These are phyloP conservation scores for Vigna radiata DNA, from an alignment of 306 rosid genomes.

Conservation along the genomic window DNA sequence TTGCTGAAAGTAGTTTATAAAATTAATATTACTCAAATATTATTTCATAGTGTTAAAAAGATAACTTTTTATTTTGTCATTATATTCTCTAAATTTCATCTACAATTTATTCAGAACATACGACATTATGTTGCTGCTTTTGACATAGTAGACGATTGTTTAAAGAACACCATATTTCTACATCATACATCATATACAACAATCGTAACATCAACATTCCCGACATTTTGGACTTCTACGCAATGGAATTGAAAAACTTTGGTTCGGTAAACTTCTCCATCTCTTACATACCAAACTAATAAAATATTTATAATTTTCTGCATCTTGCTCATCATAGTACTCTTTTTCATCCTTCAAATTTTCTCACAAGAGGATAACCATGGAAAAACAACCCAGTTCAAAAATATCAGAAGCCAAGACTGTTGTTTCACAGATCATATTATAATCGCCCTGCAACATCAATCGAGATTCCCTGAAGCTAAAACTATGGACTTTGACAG, in stretches of 20 bases:
- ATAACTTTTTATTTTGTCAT: too few species aligned
- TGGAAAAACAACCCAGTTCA: conserved; percentile 29
- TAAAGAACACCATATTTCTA: too few species aligned
- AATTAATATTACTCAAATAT: too few species aligned
- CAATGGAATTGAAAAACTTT: background rate
- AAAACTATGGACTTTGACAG: conserved; percentile 42
- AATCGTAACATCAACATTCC: background rate
- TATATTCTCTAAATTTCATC: too few species aligned
- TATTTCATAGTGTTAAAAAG: too few species aligned
- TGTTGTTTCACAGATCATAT: conserved; percentile 50
- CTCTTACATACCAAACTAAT: background rate
- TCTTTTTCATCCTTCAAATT: background rate
- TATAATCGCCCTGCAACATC: conserved; percentile 42
- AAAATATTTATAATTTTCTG: background rate
- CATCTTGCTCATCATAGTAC: background rate
- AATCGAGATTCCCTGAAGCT: conserved; percentile 31
- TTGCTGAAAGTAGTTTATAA: too few species aligned
- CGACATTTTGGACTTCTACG: background rate
- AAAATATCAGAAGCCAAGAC: conserved; percentile 43
- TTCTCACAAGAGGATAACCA: background rate
- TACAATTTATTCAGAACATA: too few species aligned
- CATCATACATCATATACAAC: background rate
- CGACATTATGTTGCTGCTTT: too few species aligned
- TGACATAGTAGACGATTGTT: too few species aligned
- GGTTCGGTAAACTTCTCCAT: background rate